phyloP scores from a whole-genome alignment of 768 basidiomycete species.

The Galerina marginata region DNA sequence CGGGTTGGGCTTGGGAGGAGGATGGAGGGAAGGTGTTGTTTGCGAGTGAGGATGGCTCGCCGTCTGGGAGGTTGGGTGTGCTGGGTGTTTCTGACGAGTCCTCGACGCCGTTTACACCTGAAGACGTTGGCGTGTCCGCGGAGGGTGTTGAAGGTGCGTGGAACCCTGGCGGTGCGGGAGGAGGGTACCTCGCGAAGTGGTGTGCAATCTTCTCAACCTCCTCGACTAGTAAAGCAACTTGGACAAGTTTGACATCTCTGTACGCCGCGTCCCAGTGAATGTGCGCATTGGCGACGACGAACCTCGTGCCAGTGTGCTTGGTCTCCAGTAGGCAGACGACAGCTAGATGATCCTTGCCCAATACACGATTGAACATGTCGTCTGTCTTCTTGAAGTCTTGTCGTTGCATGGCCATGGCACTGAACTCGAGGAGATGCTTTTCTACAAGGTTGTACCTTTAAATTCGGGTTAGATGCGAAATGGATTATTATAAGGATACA shows the following conservation, averaged over 20 bases:
- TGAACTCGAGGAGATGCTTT: slow-evolving; percentile 93
- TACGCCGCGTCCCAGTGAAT: slow-evolving; percentile 92
- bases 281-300: slow-evolving; percentile 91
- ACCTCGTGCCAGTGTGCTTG: slow-evolving; percentile 81
- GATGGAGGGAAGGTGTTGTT: slow-evolving; percentile 7
- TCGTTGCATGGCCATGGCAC: slow-evolving; percentile 88
- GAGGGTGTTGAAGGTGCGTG: slow-evolving; percentile 31
- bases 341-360: slow-evolving; percentile 93
- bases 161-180: slow-evolving; percentile 47
- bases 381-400: slow-evolving; percentile 96
- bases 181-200: slow-evolving; percentile 84
- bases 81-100: slow-evolving; percentile 24
- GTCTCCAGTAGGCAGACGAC: slow-evolving; percentile 88
- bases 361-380: slow-evolving; percentile 99
- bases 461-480: slow-evolving; percentile 17
- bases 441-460: slow-evolving; percentile 90
- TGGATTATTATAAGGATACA: slow-evolving; percentile 36
- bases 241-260: slow-evolving; percentile 97
- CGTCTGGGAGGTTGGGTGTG: slow-evolving; percentile 7
- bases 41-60: background rate
- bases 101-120: slow-evolving; percentile 23
- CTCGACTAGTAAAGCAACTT: slow-evolving; percentile 89
- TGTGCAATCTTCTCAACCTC: slow-evolving; percentile 90
- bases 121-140: slow-evolving; percentile 18
- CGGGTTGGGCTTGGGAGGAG: slow-evolving; percentile 11